Base-by-base conservation (phyloP, 306 rosid genomes). In the Medicago arabica region DNA sequence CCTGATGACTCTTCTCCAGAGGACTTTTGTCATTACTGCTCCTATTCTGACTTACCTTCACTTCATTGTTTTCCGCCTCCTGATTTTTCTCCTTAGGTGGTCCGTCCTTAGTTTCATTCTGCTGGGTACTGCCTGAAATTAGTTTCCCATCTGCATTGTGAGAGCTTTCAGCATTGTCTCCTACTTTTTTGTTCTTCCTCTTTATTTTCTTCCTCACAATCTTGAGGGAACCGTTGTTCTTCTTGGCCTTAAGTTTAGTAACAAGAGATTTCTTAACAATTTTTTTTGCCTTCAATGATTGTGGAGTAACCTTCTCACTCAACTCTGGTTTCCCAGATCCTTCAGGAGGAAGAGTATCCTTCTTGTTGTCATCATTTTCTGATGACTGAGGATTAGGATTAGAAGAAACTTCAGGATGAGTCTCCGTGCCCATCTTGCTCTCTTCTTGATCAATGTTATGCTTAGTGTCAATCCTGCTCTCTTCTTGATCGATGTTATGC, bases 241-340 rank as follows among this genome's bases (percentile, higher is more conserved):
- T 78, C 18, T 16, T 77, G 51, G 72, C 47, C 74, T 81, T 86
- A 6, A 68, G 61, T 46, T 83, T 82, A 34, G 77, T 63, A 70
- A 60, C 71, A 9, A 36, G 64, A 67, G 91, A 70, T 75, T 86
- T 91, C 86, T 89, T 93, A 47, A 59, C 44, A 10, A 86, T 77
- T 76, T 81, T 87, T 67, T 84, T 91, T 16, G 88, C 90, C 85
- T 87, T 91, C 80, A 93, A 55, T 55, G 87, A 72, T 67, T 8
- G 83, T 7, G 81, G 81, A 50, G 81, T 83, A 67, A 67, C 83
- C 81, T 81, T 91, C 69, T 76, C 77, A 83, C 84, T 80, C 15
- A 69, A 69, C 79, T 72, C 90, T 15, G 69, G 75, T 75, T 83
- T 80, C 61, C 54, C 69, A 54, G 82, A 65, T 49, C 80, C 88